Evolutionary conservation across 805 yeast genomes (phyloP).

Genomic region (Yamadazyma ubonensis): DNA sequence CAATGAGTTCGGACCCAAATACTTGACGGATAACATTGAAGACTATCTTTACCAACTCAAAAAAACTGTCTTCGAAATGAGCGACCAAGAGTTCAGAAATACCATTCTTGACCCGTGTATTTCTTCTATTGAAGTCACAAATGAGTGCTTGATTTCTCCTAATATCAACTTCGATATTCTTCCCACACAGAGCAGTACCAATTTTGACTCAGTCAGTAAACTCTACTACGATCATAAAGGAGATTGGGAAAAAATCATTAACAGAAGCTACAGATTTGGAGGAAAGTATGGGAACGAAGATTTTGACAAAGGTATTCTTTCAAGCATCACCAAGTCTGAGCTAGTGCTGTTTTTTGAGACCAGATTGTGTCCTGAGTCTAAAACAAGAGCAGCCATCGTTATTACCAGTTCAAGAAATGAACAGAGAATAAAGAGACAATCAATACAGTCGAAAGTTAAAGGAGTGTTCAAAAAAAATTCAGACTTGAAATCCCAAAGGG

Average conservation of each 20-base stretch:
- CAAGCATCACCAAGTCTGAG: constrained; percentile 23
- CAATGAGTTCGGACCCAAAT: constrained; percentile 5
- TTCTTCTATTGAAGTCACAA: not conserved
- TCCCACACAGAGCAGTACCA: constrained; percentile 30
- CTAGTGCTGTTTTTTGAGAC: constrained; percentile 3
- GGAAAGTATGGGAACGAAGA: constrained; percentile 29
- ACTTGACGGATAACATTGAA: constrained; percentile 10
- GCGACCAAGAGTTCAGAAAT: constrained; percentile 4
- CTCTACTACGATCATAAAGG: constrained; percentile 39
- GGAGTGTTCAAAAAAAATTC: too few species aligned
- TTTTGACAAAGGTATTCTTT: constrained; percentile 32
- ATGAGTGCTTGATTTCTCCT: constrained; percentile 14
- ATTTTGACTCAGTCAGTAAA: constrained; percentile 18
- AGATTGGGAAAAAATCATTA: constrained; percentile 50
- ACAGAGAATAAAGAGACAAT: not conserved
- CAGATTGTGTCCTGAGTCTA: constrained; percentile 11
- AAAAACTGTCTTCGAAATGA: not conserved
- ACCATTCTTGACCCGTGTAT: constrained; percentile 6
- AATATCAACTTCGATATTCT: constrained; percentile 22
- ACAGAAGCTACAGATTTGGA: constrained; percentile 41
- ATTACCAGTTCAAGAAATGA: constrained; percentile 6
- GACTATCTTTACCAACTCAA: constrained; percentile 9
- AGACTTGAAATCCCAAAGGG: too few species aligned
- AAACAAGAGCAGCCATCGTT: constrained; percentile 4
- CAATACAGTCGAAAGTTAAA: too few species aligned